A percentile compares a stretch with the other conserved stretches of the same genome.
Conservation (phyloP, 768 basidiomycete species). For the Trametes sanguinea region DNA sequence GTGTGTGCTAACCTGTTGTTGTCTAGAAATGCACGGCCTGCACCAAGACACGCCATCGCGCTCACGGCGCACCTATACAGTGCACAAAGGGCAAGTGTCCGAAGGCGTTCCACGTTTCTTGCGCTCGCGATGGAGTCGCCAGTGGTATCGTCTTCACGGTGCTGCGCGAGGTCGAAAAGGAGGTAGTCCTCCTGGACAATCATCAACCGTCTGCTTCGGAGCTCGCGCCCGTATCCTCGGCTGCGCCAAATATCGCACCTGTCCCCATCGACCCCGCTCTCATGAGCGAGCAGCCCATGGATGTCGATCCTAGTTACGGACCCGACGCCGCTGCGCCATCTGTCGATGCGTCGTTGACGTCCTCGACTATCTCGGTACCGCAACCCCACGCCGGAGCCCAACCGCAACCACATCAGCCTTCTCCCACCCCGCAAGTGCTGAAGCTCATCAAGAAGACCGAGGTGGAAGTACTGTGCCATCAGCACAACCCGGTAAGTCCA, state of each 20-base stretch:
- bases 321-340: background rate
- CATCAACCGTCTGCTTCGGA: background rate
- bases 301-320: conserved; percentile 31
- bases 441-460: conserved; percentile 75
- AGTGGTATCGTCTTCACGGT: conserved; percentile 61
- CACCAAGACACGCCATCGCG: conserved; percentile 62
- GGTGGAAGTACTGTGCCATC: conserved; percentile 76
- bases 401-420: background rate
- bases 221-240: background rate
- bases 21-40: conserved; percentile 91
- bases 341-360: no score
- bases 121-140: conserved; percentile 64
- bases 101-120: conserved; percentile 91
- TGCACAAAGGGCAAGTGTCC: conserved; percentile 94
- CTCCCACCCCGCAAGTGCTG: conserved; percentile 39
- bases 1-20: background rate
- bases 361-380: background rate
- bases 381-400: background rate
- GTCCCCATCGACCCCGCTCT: conserved; percentile 2
- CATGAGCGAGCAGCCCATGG: conserved; percentile 32
- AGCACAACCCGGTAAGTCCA: conserved; percentile 85
- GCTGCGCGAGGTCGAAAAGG: conserved; percentile 75
- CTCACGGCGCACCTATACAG: conserved; percentile 83
- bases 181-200: conserved; percentile 66
- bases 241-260: background rate